A percentile compares a stretch with the other conserved stretches of the same genome.
phyloP scores from a whole-genome alignment of 148 eudicot species.

The Heliamphora exappendiculata region DNA sequence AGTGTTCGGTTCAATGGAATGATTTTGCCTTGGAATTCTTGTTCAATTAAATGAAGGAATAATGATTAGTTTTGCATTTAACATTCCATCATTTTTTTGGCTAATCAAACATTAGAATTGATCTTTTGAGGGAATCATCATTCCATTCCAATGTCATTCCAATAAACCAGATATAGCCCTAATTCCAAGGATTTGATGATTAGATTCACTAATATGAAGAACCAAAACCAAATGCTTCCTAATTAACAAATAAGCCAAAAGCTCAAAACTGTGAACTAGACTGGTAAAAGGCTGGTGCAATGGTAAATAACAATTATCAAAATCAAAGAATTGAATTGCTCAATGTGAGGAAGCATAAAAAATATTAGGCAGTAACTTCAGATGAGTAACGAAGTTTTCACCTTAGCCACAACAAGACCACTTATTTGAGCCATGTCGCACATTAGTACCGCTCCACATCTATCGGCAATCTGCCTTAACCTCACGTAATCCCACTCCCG shows the following conservation, averaged over 20 bases:
- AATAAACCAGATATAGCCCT: too few relatives aligned
- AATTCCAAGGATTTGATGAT: background rate
- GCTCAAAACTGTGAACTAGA: background rate
- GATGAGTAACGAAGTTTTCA: slow-evolving; percentile 22
- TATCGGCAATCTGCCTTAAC: slow-evolving; percentile 78
- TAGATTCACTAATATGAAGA: background rate
- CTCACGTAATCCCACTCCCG: slow-evolving; percentile 84
- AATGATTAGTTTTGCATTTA: too few relatives aligned
- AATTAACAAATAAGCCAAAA: background rate
- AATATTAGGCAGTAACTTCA: background rate
- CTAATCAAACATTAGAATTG: too few relatives aligned
- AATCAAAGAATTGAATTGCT: background rate
- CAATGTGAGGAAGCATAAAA: background rate
- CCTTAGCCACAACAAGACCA: slow-evolving; percentile 95
- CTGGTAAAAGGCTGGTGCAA: background rate
- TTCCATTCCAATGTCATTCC: too few relatives aligned
- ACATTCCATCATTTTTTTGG: too few relatives aligned
- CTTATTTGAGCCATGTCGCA: slow-evolving; percentile 99
- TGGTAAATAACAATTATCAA: background rate
- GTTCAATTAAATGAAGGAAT: too few relatives aligned
- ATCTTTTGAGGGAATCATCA: too few relatives aligned
- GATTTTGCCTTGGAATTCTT: too few relatives aligned
- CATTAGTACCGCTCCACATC: slow-evolving; percentile 74
- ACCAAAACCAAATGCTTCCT: background rate
- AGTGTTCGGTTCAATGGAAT: too few relatives aligned